phyloP scores from a whole-genome alignment of 2,329 filamentous ascomycete species.

The Colletotrichum truncatum region DNA sequence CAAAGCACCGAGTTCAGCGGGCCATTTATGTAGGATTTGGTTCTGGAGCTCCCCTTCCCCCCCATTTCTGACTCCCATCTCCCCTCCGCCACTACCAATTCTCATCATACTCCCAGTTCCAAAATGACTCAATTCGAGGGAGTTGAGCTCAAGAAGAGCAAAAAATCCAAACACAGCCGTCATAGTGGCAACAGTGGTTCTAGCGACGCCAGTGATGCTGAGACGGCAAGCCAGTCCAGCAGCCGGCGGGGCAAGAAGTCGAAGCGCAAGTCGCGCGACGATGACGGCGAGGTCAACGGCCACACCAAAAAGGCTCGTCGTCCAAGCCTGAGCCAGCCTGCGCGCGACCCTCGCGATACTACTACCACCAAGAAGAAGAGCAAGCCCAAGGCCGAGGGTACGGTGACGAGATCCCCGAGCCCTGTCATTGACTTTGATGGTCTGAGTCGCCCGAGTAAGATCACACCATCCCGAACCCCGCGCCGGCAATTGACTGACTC shows the following conservation, averaged over 20 bases:
- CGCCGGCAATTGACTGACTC: constrained; percentile 31
- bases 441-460: constrained; percentile 64
- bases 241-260: constrained; percentile 26
- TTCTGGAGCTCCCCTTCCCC: constrained; percentile 3
- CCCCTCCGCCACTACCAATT: constrained; percentile 2
- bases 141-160: constrained; percentile 42
- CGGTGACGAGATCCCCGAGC: constrained; percentile 42
- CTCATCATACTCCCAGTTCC: not conserved
- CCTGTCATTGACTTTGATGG: constrained; percentile 71
- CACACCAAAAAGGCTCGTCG: constrained; percentile 45
- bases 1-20: constrained; percentile 13
- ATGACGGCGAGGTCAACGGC: constrained; percentile 41
- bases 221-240: constrained; percentile 31
- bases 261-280: constrained; percentile 35
- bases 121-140: constrained; percentile 41
- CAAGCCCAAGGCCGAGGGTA: constrained; percentile 37
- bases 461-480: constrained; percentile 5
- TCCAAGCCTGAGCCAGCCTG: constrained; percentile 67
- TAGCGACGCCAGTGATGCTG: constrained; percentile 19
- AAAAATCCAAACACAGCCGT: constrained; percentile 37
- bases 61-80: constrained; percentile 32
- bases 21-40: constrained; percentile 1
- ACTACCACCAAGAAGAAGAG: constrained; percentile 49
- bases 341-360: constrained; percentile 68
- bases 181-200: constrained; percentile 37